These are phyloP conservation scores for Globisporangium radiosum DNA, from an alignment of 352 stramenopile genomes.

Conservation along the genomic window DNA sequence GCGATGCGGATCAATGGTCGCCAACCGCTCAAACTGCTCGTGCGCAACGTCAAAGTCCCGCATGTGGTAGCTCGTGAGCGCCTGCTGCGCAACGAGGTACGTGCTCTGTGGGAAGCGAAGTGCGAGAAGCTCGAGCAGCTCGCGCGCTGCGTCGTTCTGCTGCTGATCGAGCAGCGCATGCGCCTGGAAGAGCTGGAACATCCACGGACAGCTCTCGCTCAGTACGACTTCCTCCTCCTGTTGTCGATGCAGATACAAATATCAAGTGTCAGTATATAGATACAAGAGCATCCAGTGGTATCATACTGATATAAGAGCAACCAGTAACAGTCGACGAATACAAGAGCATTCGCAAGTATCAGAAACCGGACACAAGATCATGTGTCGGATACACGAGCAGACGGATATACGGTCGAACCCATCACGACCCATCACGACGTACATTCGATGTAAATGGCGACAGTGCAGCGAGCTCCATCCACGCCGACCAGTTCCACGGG, in stretches of 20 bases:
- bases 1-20: constrained; percentile 56
- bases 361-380: too few relatives aligned
- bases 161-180: constrained; percentile 75
- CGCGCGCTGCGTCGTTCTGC: constrained; percentile 57
- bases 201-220: constrained; percentile 51
- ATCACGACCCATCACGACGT: not conserved
- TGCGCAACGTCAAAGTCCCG: constrained; percentile 79
- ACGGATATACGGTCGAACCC: constrained; percentile 12
- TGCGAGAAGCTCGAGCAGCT: constrained; percentile 43
- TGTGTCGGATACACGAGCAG: constrained; percentile 5
- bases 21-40: constrained; percentile 64
- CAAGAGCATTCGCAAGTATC: too few relatives aligned
- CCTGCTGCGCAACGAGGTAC: constrained; percentile 72
- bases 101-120: constrained; percentile 57
- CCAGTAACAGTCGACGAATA: too few relatives aligned
- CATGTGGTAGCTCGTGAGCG: constrained; percentile 75
- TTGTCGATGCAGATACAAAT: not conserved
- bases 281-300: too few relatives aligned
- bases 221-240: constrained; percentile 58
- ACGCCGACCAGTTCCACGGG: constrained; percentile 95
- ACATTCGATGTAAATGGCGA: constrained; percentile 54
- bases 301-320: too few relatives aligned
- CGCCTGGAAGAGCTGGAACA: constrained; percentile 82
- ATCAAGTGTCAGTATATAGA: too few relatives aligned
- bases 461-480: constrained; percentile 90